phyloP scores from a whole-genome alignment of 2,329 filamentous ascomycete genomes.

The Penicillium sp. region DNA sequence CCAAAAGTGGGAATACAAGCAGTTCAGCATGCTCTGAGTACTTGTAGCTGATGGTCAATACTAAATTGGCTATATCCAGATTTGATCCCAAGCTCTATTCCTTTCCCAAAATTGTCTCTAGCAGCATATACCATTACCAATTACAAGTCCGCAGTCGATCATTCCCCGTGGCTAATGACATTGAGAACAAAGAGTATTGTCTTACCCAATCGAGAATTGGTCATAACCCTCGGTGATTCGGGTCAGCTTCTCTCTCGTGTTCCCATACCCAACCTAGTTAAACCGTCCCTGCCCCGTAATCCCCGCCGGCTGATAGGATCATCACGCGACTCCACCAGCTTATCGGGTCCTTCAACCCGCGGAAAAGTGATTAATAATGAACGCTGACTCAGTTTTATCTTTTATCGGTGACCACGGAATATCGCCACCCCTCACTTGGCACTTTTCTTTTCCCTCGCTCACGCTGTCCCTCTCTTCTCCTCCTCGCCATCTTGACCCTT shows the following conservation, averaged over 20 bases:
- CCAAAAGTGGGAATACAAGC: neutral
- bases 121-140: neutral
- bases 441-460: constrained; percentile 12
- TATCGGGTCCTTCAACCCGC: neutral
- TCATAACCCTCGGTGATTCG: neutral
- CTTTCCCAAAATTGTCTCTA: neutral
- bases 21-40: neutral
- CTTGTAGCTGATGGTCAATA: neutral
- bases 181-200: neutral
- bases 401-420: constrained; percentile 22
- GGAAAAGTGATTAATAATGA: constrained; percentile 20
- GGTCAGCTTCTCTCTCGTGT: constrained; percentile 1
- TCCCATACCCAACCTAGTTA: constrained; percentile 8
- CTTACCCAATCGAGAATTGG: neutral
- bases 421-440: constrained; percentile 30
- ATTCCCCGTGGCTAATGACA: neutral
- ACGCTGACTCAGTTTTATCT: constrained; percentile 27
- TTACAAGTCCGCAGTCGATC: constrained; percentile 6
- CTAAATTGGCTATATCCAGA: neutral
- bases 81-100: neutral
- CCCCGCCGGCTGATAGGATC: constrained; percentile 18
- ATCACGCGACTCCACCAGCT: constrained; percentile 3
- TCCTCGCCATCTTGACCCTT: neutral
- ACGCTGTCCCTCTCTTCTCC: neutral
- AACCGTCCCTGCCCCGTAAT: constrained; percentile 12